Evolutionary conservation across 495 filamentous ascomycete genomes (phyloP).

Genomic region (Lineolata rhizophorae): DNA sequence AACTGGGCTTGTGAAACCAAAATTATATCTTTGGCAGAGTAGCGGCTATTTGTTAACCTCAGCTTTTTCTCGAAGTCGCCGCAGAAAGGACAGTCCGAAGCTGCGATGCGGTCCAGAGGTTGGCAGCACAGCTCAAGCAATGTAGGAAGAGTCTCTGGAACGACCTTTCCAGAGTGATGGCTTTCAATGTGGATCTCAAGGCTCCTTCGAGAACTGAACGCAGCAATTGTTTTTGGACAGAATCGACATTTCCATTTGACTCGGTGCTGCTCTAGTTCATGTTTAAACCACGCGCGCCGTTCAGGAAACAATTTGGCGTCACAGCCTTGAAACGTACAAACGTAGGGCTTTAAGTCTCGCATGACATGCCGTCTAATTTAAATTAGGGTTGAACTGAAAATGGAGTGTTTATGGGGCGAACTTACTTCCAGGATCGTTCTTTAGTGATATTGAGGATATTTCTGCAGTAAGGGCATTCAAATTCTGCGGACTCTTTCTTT

Average conservation of each 20-base stretch:
- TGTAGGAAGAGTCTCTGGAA: too few relatives aligned
- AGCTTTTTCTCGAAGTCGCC: constrained; percentile 2
- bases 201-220: too few relatives aligned
- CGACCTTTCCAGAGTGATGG: too few relatives aligned
- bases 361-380: constrained; percentile 2
- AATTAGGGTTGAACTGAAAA: too few relatives aligned
- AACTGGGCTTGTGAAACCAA: not conserved
- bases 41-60: not conserved
- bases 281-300: constrained; percentile 1
- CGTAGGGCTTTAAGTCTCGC: constrained; percentile 1
- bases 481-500: constrained; percentile 1
- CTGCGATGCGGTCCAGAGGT: not conserved
- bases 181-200: too few relatives aligned
- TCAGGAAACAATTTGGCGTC: constrained; percentile 1
- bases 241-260: constrained; percentile 1
- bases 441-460: constrained; percentile 2
- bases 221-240: too few relatives aligned
- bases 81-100: constrained; percentile 1
- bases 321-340: constrained; percentile 1
- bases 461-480: constrained; percentile 8
- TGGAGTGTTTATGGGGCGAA: too few relatives aligned
- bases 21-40: not conserved
- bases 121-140: not conserved
- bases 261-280: constrained; percentile 2
- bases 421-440: constrained; percentile 5